phyloP scores from a whole-genome alignment of 2,329 filamentous ascomycete genomes.

The Orbilia oligospora region DNA sequence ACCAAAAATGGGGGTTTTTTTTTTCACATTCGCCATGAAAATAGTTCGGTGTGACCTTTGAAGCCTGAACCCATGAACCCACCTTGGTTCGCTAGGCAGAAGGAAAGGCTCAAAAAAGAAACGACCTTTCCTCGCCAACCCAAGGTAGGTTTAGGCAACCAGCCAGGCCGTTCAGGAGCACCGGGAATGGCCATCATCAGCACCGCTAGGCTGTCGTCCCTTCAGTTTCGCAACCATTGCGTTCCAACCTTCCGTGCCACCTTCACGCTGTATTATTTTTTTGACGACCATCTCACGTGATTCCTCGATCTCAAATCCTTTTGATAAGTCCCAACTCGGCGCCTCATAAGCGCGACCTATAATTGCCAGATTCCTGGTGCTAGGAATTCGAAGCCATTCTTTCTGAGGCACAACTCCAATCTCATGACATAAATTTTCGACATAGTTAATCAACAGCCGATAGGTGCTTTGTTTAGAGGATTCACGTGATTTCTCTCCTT shows the following conservation, averaged over 20 bases:
- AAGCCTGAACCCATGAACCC: not conserved
- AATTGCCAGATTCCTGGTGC: constrained; percentile 87
- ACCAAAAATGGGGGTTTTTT: not conserved
- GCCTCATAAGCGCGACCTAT: constrained; percentile 73
- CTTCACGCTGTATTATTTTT: constrained; percentile 45
- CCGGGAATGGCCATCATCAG: constrained; percentile 31
- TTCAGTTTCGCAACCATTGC: constrained; percentile 32
- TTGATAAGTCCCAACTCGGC: not conserved
- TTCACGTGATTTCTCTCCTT: constrained; percentile 33
- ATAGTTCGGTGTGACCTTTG: not conserved
- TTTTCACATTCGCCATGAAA: not conserved
- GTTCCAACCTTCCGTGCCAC: constrained; percentile 54
- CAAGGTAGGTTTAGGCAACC: constrained; percentile 33
- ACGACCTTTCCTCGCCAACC: not conserved
- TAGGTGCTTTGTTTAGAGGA: constrained; percentile 72
- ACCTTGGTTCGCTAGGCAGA: constrained; percentile 10
- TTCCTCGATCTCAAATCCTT: not conserved
- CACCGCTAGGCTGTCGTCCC: constrained; percentile 15
- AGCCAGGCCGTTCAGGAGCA: constrained; percentile 18
- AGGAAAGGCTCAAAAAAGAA: constrained; percentile 1
- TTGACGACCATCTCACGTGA: constrained; percentile 34
- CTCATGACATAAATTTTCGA: constrained; percentile 77
- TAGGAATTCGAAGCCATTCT: constrained; percentile 91
- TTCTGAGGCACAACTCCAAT: constrained; percentile 83
- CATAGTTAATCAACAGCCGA: constrained; percentile 85